Evolutionary conservation across 2,329 filamentous ascomycete genomes (phyloP).

Genomic region (Calonectria pseudoturangicola): DNA sequence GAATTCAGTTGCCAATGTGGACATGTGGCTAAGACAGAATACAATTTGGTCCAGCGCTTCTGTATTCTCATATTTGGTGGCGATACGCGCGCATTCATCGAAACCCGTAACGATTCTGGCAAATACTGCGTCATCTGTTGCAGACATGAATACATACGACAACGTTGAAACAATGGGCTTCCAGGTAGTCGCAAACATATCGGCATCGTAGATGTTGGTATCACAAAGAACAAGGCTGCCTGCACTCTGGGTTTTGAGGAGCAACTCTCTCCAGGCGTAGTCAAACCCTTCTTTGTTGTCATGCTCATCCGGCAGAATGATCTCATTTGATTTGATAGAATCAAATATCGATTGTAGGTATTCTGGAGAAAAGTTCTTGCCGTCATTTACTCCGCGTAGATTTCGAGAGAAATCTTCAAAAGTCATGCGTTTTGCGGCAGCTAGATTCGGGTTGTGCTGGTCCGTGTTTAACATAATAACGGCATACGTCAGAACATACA

Average conservation of each 20-base stretch:
- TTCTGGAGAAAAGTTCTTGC: constrained; percentile 87
- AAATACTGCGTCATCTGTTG: constrained; percentile 96
- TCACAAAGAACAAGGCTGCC: constrained; percentile 86
- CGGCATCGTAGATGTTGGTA: constrained; percentile 95
- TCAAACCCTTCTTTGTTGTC: constrained; percentile 98
- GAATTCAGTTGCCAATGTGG: constrained; percentile 87
- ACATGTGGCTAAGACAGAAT: constrained; percentile 92
- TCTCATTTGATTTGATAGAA: constrained; percentile 93
- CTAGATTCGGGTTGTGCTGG: constrained; percentile 95
- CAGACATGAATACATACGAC: constrained; percentile 99
- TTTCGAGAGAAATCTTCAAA: constrained; percentile 89
- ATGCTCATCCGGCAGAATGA: constrained; percentile 97
- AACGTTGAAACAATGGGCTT: constrained; percentile 94
- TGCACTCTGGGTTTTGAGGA: constrained; percentile 87
- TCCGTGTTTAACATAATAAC: constrained; percentile 99
- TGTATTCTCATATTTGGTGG: constrained; percentile 86
- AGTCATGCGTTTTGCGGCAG: constrained; percentile 86
- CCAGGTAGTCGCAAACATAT: constrained; percentile 99
- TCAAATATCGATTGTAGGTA: constrained; percentile 92
- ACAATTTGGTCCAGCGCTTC: constrained; percentile 96
- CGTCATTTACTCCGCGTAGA: constrained; percentile 90
- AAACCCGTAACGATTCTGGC: constrained; percentile 95
- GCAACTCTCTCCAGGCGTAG: constrained; percentile 96
- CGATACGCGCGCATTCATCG: constrained; percentile 95
- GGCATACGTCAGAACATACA: constrained; percentile 94